A percentile compares a stretch with the other conserved stretches of the same genome.
Conservation (phyloP, 192 early-diverging fungal species). For the Obelidium mucronatum region DNA sequence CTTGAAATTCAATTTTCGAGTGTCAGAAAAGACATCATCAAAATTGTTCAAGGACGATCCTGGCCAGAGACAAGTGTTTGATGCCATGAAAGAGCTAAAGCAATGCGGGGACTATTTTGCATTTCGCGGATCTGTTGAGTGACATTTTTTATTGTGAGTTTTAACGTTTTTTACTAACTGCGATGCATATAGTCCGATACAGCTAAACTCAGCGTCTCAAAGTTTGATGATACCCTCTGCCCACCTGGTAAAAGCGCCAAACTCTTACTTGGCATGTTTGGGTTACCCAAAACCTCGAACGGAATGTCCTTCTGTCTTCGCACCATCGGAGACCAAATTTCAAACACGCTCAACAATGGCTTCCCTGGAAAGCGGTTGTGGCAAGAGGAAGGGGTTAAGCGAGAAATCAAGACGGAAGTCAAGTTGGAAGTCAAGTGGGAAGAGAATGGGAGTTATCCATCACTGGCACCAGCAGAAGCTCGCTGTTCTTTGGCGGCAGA, state of each 20-base stretch:
- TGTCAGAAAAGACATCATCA: background rate
- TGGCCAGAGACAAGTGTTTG: background rate
- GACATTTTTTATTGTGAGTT: background rate
- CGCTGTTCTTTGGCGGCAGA: too few relatives aligned
- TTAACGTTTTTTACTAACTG: background rate
- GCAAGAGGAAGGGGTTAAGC: too few relatives aligned
- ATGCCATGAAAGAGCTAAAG: background rate
- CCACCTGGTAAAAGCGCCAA: background rate
- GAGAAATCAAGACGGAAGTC: too few relatives aligned
- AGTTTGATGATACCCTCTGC: background rate
- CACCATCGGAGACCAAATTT: background rate
- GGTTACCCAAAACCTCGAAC: background rate
- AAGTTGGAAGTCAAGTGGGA: background rate
- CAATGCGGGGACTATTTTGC: background rate
- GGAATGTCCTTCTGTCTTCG: background rate
- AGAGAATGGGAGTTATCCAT: too few relatives aligned
- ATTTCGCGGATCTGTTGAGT: background rate
- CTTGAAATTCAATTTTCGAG: background rate
- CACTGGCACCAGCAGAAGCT: too few relatives aligned
- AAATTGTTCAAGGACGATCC: background rate
- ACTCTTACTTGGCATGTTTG: background rate
- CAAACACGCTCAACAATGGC: background rate
- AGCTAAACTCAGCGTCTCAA: background rate
- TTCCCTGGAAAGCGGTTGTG: background rate
- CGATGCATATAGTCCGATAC: background rate